A percentile compares a stretch with the other conserved stretches of the same genome.
Conservation (phyloP, 139 green algal species). For the Ettlia oleoabundans region DNA sequence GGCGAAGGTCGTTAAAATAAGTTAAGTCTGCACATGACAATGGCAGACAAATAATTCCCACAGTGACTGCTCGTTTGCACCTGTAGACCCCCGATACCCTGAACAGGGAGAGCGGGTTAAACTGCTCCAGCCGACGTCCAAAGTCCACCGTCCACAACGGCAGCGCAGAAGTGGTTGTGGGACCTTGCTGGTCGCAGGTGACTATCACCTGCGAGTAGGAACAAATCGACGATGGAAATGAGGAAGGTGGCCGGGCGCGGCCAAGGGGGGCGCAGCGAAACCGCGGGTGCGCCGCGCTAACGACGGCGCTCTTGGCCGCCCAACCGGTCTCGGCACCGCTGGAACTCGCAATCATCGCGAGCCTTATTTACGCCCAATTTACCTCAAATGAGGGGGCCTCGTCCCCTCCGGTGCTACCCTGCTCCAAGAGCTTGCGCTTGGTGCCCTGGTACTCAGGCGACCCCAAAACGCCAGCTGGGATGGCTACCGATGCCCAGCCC, state of each 20-base stretch:
- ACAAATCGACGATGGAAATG: too few relatives aligned
- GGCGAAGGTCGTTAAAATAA: too few relatives aligned
- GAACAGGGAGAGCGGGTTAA: constrained; percentile 36
- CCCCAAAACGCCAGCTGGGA: not conserved
- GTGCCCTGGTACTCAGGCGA: not conserved
- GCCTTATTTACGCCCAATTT: not conserved
- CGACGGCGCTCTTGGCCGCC: too few relatives aligned
- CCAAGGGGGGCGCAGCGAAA: not conserved
- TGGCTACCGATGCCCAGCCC: not conserved
- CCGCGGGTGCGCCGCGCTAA: not conserved
- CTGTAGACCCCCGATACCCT: constrained; percentile 15
- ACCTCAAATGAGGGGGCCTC: not conserved
- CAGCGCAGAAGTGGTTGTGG: constrained; percentile 1
- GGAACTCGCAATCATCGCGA: too few relatives aligned
- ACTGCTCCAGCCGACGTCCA: constrained; percentile 33
- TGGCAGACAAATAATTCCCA: too few relatives aligned
- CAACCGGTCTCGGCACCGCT: too few relatives aligned
- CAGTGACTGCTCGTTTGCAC: too few relatives aligned
- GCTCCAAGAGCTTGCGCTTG: not conserved
- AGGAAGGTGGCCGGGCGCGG: not conserved
- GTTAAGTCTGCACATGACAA: too few relatives aligned
- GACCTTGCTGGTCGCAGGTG: constrained; percentile 26
- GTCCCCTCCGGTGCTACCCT: not conserved
- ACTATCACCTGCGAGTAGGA: constrained; percentile 33
- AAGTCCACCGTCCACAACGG: constrained; percentile 45